phyloP scores from a whole-genome alignment of 371 early-diverging fungal species.

The Scutellospora calospora region DNA sequence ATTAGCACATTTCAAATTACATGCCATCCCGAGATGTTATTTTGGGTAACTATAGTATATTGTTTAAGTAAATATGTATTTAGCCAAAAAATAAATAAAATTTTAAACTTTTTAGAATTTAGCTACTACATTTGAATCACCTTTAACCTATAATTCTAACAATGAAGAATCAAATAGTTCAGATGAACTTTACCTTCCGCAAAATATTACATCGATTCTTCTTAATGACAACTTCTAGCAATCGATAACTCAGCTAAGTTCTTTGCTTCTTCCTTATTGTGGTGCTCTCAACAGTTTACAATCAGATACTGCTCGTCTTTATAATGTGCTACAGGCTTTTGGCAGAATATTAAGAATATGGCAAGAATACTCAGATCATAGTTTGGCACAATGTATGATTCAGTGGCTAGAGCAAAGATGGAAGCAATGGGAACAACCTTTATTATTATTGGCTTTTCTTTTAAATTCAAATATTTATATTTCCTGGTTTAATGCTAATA shows the following conservation, averaged over 20 bases:
- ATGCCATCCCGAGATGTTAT: too few species aligned
- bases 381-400: conserved; percentile 21
- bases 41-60: neutral
- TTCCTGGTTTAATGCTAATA: neutral
- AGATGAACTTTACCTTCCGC: conserved; percentile 2
- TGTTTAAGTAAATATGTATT: neutral
- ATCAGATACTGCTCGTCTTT: conserved; percentile 20
- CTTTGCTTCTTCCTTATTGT: conserved; percentile 17
- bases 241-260: neutral
- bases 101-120: neutral
- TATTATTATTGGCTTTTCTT: conserved; percentile 17
- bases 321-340: conserved; percentile 16
- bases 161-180: neutral
- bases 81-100: neutral
- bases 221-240: conserved; percentile 1
- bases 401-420: neutral
- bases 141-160: too few species aligned
- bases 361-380: neutral
- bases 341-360: neutral
- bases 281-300: conserved; percentile 22
- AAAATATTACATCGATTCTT: neutral
- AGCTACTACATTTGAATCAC: neutral
- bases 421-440: conserved; percentile 22
- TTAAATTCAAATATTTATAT: conserved; percentile 7
- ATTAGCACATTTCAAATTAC: too few species aligned